Conservation (phyloP, 257 asterid genomes). For the Henckelia pumila region DNA sequence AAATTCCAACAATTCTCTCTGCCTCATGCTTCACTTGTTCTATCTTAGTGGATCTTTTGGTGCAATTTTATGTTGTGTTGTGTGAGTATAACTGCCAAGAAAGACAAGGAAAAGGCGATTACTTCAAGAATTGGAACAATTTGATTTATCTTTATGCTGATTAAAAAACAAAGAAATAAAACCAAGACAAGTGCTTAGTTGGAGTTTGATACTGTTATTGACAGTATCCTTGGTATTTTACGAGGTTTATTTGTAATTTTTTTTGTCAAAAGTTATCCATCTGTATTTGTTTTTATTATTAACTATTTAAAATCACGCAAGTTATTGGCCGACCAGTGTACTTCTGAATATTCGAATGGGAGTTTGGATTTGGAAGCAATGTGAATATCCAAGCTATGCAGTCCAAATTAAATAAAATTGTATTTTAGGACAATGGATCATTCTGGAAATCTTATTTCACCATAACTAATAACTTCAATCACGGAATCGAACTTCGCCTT, state of each 20-base stretch:
- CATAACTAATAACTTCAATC: background rate
- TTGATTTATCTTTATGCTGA: background rate
- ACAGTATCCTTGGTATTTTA: background rate
- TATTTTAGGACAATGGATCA: background rate
- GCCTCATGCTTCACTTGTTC: constrained; percentile 31
- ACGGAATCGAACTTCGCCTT: background rate
- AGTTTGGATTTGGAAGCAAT: no score
- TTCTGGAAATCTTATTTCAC: background rate
- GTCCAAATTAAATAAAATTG: background rate
- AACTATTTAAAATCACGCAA: background rate
- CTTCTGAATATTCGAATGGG: no score
- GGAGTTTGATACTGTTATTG: constrained; percentile 21
- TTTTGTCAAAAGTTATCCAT: background rate
- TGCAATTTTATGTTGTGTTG: background rate
- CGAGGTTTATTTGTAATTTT: background rate
- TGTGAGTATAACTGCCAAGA: background rate
- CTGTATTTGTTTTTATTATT: background rate
- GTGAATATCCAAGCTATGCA: background rate
- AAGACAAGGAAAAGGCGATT: constrained; percentile 29
- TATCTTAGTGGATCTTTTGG: background rate
- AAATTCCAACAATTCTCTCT: constrained; percentile 39
- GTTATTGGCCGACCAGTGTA: no score
- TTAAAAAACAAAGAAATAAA: background rate
- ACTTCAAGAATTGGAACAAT: constrained; percentile 36
- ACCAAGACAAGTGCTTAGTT: constrained; percentile 11